Conservation (phyloP, 1,139 yeast genomes). For the Magnusiomyces suaveolens region DNA sequence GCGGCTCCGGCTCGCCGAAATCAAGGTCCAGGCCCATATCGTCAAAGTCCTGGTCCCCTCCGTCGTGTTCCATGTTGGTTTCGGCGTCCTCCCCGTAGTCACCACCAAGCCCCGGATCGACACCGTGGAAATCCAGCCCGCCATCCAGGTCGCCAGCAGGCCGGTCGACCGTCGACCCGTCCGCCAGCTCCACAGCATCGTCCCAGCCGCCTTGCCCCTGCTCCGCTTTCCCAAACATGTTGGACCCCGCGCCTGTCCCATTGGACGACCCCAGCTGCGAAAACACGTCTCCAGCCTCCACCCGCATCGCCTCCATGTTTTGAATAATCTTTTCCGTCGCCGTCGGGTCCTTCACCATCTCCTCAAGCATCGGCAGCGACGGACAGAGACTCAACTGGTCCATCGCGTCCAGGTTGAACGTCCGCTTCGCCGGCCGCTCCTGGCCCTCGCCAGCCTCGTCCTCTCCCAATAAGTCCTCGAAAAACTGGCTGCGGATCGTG, state of each 20-base stretch:
- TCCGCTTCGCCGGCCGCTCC: too few relatives aligned
- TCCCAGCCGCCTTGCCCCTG: slow-evolving; percentile 9
- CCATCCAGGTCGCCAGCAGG: too few relatives aligned
- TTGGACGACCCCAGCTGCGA: too few relatives aligned
- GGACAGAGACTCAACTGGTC: slow-evolving; percentile 48
- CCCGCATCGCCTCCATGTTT: background rate
- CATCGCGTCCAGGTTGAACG: background rate
- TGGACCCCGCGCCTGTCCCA: too few relatives aligned
- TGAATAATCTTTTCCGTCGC: slow-evolving; percentile 11
- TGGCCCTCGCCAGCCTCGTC: too few relatives aligned
- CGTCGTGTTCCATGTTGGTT: background rate
- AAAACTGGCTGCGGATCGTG: background rate
- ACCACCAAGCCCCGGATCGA: slow-evolving; percentile 2
- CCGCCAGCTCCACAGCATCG: slow-evolving; percentile 1
- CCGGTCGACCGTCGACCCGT: too few relatives aligned
- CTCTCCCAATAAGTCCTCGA: background rate
- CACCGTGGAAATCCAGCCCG: slow-evolving; percentile 17
- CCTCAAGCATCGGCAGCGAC: slow-evolving; percentile 47
- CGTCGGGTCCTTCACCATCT: slow-evolving; percentile 46
- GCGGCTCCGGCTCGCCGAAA: background rate
- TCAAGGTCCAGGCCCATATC: background rate
- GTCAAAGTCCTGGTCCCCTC: background rate
- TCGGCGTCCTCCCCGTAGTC: too few relatives aligned
- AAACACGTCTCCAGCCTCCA: slow-evolving; percentile 3
- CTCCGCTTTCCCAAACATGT: too few relatives aligned